Percentiles rank a stretch among this genome's conserved stretches.
phyloP scores from a whole-genome alignment of 1,284 basidiomycete species.

The Apiotrichum porosum region DNA sequence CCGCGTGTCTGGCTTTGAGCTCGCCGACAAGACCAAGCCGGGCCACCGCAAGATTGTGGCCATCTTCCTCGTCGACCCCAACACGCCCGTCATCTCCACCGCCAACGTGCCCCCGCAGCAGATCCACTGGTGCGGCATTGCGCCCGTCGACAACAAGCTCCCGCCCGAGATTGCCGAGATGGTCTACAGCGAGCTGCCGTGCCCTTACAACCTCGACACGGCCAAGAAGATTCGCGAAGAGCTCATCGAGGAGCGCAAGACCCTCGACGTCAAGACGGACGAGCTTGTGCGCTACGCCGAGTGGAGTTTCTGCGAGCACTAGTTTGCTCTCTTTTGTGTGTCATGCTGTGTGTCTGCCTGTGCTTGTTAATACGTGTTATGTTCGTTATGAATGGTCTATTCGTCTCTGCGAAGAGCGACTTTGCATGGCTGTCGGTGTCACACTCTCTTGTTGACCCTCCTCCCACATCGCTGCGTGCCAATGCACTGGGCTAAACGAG shows the following conservation, averaged over 20 bases:
- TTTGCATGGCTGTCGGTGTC: too few species aligned
- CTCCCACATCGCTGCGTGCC: too few species aligned
- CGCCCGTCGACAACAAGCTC: background rate
- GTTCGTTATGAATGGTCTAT: too few species aligned
- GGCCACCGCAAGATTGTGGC: conserved; percentile 20
- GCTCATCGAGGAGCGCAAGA: conserved; percentile 17
- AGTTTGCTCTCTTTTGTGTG: background rate
- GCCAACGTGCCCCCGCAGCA: conserved; percentile 18
- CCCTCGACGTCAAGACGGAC: background rate
- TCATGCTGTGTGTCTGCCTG: too few species aligned
- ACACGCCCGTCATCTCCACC: conserved; percentile 4
- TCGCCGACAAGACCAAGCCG: conserved; percentile 1
- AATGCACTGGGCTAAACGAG: too few species aligned
- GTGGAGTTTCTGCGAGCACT: conserved; percentile 17
- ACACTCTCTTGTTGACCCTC: too few species aligned
- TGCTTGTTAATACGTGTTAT: too few species aligned
- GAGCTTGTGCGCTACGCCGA: background rate
- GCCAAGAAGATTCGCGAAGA: conserved; percentile 13
- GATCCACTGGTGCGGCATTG: conserved; percentile 1
- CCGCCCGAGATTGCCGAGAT: conserved; percentile 10
- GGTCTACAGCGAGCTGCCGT: conserved; percentile 8
- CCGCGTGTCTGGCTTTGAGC: background rate
- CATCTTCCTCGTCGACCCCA: conserved; percentile 18
- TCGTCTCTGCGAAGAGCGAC: too few species aligned
- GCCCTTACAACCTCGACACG: conserved; percentile 9